These are phyloP conservation scores for Apiotrichum montevideense DNA, from an alignment of 1,284 basidiomycete genomes.

Conservation along the genomic window DNA sequence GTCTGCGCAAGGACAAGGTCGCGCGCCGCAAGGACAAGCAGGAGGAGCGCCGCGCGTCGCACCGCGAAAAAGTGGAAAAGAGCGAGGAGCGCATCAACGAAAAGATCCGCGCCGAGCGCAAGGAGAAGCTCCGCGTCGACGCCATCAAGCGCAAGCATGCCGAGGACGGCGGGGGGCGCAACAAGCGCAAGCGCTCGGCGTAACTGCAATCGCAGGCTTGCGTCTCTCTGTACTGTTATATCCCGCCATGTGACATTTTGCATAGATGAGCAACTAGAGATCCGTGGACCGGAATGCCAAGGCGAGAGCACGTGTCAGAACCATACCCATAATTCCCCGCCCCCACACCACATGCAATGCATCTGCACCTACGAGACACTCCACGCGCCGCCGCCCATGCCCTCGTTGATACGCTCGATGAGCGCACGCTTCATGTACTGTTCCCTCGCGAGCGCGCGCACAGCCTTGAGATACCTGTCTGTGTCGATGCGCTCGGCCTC, in stretches of 20 bases:
- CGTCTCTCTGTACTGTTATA: too few relatives aligned
- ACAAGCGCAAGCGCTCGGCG: neutral
- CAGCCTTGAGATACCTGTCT: slow-evolving; percentile 82
- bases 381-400: slow-evolving; percentile 54
- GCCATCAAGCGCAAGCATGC: slow-evolving; percentile 46
- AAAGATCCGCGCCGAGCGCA: slow-evolving; percentile 64
- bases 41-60: slow-evolving; percentile 49
- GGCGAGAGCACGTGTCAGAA: too few relatives aligned
- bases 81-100: slow-evolving; percentile 74
- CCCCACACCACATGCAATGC: too few relatives aligned
- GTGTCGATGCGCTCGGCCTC: slow-evolving; percentile 88
- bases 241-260: too few relatives aligned
- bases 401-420: slow-evolving; percentile 73
- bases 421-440: slow-evolving; percentile 71
- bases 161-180: slow-evolving; percentile 22
- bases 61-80: slow-evolving; percentile 56
- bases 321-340: too few relatives aligned
- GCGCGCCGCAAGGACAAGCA: slow-evolving; percentile 74
- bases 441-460: slow-evolving; percentile 80
- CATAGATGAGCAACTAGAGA: too few relatives aligned
- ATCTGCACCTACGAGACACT: neutral
- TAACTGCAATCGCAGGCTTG: neutral
- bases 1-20: slow-evolving; percentile 82
- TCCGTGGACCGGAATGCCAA: too few relatives aligned
- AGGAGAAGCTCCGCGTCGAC: slow-evolving; percentile 51